Evolutionary conservation across 176 grass and related monocot species (phyloP).

Genomic region (Puya raimondii): DNA sequence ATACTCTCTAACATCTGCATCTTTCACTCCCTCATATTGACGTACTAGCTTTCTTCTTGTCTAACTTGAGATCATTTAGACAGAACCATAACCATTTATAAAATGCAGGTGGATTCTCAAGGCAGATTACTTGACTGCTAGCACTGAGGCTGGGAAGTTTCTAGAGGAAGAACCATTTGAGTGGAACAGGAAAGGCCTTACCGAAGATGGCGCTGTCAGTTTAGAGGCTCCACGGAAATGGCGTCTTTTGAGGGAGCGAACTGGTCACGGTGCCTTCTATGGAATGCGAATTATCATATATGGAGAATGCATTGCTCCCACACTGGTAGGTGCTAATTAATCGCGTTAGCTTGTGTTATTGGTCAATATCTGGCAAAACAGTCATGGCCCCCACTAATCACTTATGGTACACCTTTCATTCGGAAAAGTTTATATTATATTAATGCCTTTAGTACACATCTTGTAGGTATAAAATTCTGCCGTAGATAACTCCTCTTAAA

Average conservation of each 20-base stretch:
- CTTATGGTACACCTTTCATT: too few relatives aligned
- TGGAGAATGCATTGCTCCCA: conserved; percentile 59
- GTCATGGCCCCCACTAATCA: too few relatives aligned
- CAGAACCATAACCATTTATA: too few relatives aligned
- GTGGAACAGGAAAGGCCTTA: conserved; percentile 50
- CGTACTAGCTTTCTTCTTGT: not conserved
- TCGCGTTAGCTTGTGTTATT: conserved; percentile 16
- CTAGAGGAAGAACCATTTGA: conserved; percentile 71
- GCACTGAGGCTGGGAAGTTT: conserved; percentile 57
- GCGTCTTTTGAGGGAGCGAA: conserved; percentile 52
- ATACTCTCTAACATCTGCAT: not conserved
- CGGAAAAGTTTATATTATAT: too few relatives aligned
- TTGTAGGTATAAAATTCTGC: too few relatives aligned
- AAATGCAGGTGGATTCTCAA: conserved; percentile 89
- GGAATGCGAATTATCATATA: conserved; percentile 61
- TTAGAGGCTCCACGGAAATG: conserved; percentile 79
- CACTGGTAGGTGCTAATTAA: conserved; percentile 33
- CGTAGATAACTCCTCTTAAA: too few relatives aligned
- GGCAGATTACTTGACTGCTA: conserved; percentile 56
- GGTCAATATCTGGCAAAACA: not conserved
- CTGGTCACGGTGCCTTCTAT: conserved; percentile 76
- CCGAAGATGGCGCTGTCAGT: conserved; percentile 57
- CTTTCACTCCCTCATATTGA: not conserved
- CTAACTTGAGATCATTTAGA: too few relatives aligned
- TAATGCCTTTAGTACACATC: too few relatives aligned